Evolutionary conservation across 1,139 yeast species (phyloP).

Genomic region (Lipomyces yarrowii): DNA sequence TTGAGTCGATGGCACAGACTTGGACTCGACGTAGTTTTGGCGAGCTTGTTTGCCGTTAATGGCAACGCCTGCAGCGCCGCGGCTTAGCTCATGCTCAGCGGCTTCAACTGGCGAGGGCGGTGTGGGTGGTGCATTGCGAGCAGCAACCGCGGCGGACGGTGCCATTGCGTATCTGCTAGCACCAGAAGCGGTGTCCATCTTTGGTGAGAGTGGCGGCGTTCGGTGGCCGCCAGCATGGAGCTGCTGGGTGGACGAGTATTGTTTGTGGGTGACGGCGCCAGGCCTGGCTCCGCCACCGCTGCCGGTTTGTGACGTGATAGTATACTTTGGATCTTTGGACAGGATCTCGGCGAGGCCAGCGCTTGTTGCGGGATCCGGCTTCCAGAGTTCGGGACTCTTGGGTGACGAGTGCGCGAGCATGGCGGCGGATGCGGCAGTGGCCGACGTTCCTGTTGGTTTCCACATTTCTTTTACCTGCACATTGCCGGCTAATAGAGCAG

Average conservation of each 20-base stretch:
- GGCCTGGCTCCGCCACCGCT: constrained; percentile 5
- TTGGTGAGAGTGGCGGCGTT: constrained; percentile 25
- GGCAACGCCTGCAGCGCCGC: constrained; percentile 24
- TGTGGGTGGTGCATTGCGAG: constrained; percentile 40
- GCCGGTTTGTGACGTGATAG: constrained; percentile 32
- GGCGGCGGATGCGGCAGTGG: constrained; percentile 47
- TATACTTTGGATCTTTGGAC: constrained; percentile 45
- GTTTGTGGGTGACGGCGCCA: neutral
- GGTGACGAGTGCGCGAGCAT: constrained; percentile 40
- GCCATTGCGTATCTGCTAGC: constrained; percentile 18
- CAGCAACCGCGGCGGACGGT: constrained; percentile 36
- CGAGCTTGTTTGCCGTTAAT: neutral
- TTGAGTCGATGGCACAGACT: constrained; percentile 9
- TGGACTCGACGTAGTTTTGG: constrained; percentile 15
- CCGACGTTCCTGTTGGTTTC: constrained; percentile 39
- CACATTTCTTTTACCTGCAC: constrained; percentile 44
- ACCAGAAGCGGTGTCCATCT: constrained; percentile 15
- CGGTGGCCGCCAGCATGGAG: constrained; percentile 4
- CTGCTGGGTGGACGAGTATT: neutral
- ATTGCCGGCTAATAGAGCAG: constrained; percentile 45
- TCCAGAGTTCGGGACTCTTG: constrained; percentile 40
- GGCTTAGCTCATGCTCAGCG: constrained; percentile 28
- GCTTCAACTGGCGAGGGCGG: constrained; percentile 18
- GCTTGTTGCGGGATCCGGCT: constrained; percentile 38
- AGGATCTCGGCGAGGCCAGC: constrained; percentile 56